phyloP scores from a whole-genome alignment of 2,329 filamentous ascomycete species.

The Aspergillus brasiliensis region DNA sequence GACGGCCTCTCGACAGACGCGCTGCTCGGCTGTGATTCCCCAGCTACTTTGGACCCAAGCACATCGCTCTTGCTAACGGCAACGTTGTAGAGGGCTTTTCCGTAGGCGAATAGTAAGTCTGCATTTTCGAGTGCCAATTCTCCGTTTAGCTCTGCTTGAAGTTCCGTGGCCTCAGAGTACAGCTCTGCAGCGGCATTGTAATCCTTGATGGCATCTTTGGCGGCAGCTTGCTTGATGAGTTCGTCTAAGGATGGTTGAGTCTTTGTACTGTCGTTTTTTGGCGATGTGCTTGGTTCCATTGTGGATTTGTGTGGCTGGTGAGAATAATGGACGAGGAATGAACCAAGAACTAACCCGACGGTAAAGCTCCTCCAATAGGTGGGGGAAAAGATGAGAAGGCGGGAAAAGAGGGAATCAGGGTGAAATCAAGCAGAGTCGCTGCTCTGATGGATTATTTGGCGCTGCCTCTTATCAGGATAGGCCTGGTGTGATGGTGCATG shows the following conservation, averaged over 20 bases:
- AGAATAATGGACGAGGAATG: neutral
- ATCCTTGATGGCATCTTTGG: constrained; percentile 86
- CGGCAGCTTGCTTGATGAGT: constrained; percentile 75
- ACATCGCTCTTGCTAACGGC: constrained; percentile 94
- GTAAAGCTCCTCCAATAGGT: neutral
- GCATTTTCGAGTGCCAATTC: constrained; percentile 90
- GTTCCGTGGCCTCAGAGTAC: constrained; percentile 83
- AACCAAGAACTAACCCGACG: neutral
- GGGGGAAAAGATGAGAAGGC: neutral
- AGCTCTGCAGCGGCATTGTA: constrained; percentile 83
- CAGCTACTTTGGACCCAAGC: constrained; percentile 75
- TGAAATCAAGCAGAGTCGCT: neutral
- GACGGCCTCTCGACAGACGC: constrained; percentile 43
- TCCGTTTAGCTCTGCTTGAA: constrained; percentile 89
- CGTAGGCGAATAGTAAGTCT: constrained; percentile 92
- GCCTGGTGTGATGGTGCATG: neutral
- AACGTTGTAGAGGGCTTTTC: constrained; percentile 89
- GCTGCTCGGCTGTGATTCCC: constrained; percentile 56
- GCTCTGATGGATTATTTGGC: neutral
- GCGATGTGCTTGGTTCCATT: constrained; percentile 17
- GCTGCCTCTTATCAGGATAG: neutral
- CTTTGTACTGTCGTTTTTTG: constrained; percentile 29
- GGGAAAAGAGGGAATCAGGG: neutral
- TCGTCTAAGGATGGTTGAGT: constrained; percentile 70
- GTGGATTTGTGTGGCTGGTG: neutral